These are phyloP conservation scores for Peronospora farinosa DNA, from an alignment of 352 stramenopile genomes.

Conservation along the genomic window DNA sequence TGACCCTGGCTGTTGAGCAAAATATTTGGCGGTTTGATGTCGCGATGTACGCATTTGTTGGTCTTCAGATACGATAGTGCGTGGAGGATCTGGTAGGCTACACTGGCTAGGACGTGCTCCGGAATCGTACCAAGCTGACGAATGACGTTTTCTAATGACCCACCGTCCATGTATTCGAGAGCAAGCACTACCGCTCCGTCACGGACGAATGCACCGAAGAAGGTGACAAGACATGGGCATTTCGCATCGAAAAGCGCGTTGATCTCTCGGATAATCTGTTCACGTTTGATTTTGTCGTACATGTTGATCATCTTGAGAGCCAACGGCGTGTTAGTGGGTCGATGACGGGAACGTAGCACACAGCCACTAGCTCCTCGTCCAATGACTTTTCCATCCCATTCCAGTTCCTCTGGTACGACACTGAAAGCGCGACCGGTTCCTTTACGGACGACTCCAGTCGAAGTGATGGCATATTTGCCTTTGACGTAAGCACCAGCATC, in stretches of 20 bases:
- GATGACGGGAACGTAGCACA: conserved; percentile 60
- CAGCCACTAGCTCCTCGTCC: conserved; percentile 63
- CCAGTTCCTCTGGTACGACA: conserved; percentile 68
- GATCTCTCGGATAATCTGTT: conserved; percentile 87
- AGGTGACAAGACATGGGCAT: conserved; percentile 82
- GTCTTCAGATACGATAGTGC: conserved; percentile 92
- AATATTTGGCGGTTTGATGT: conserved; percentile 97
- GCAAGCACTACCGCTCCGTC: conserved; percentile 87
- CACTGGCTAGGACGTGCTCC: conserved; percentile 83
- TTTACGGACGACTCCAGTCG: conserved; percentile 71
- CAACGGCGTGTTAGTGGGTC: conserved; percentile 66
- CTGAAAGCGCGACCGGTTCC: conserved; percentile 74
- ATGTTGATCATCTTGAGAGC: conserved; percentile 88
- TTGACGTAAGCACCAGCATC: conserved; percentile 72
- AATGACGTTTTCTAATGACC: conserved; percentile 87
- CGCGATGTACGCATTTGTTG: conserved; percentile 86
- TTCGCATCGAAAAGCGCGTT: conserved; percentile 80
- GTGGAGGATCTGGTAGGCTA: conserved; percentile 92
- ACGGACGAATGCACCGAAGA: conserved; percentile 87
- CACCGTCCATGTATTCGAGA: conserved; percentile 92
- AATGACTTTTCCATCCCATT: conserved; percentile 72
- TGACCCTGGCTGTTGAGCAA: conserved; percentile 86
- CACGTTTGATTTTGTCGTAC: conserved; percentile 78
- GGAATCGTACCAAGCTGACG: conserved; percentile 72
- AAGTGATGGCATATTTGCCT: conserved; percentile 74